phyloP scores from a whole-genome alignment of 345 rosid species.

The Syzygium jambos region DNA sequence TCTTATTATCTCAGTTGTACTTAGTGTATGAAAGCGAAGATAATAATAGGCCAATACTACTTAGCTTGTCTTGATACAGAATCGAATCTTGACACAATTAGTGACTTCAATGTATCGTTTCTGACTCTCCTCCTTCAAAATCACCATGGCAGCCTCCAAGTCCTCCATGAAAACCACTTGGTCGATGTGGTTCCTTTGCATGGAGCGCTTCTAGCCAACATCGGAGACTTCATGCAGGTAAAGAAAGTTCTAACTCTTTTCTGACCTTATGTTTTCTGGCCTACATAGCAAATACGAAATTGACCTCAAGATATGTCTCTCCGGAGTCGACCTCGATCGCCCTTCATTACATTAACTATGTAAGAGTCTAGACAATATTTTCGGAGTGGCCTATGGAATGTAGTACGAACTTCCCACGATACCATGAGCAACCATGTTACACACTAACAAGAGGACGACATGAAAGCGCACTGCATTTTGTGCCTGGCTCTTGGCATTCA shows the following conservation, averaged over 20 bases:
- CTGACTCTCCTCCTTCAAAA: constrained; percentile 42
- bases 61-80: constrained; percentile 46
- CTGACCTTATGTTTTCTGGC: constrained; percentile 16
- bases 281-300: not conserved
- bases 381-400: not conserved
- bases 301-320: not conserved
- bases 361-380: not conserved
- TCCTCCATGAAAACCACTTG: constrained; percentile 33
- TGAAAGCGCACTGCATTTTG: not conserved
- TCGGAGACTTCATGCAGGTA: constrained; percentile 51
- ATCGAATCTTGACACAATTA: constrained; percentile 23
- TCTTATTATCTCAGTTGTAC: constrained; percentile 20
- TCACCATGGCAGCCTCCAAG: constrained; percentile 33
- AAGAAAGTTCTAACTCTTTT: constrained; percentile 9
- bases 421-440: too few relatives aligned
- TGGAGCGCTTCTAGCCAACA: constrained; percentile 35
- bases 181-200: constrained; percentile 26
- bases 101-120: constrained; percentile 39
- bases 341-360: not conserved
- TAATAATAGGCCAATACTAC: constrained; percentile 35
- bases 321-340: not conserved
- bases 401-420: not conserved
- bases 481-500: not conserved
- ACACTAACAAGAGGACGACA: too few relatives aligned
- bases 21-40: constrained; percentile 41